These are phyloP conservation scores for Lactarius deliciosus DNA, from an alignment of 768 basidiomycete species.

Conservation along the genomic window DNA sequence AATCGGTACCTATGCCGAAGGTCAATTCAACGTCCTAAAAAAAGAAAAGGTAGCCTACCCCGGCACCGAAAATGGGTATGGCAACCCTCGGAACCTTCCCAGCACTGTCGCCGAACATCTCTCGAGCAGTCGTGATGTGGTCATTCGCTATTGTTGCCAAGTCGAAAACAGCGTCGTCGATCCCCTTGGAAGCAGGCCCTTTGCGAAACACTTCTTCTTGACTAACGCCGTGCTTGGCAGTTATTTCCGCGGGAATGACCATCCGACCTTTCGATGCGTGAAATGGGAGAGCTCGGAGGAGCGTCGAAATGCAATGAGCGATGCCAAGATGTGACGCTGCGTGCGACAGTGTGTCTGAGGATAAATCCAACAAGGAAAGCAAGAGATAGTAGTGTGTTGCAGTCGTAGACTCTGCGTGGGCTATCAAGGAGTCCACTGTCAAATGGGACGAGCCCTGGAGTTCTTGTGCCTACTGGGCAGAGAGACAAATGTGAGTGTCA, in stretches of 20 bases:
- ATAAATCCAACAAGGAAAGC: slow-evolving; percentile 62
- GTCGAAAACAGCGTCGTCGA: slow-evolving; percentile 80
- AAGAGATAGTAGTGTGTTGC: slow-evolving; percentile 76
- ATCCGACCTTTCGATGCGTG: slow-evolving; percentile 70
- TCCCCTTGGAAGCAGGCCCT: slow-evolving; percentile 51
- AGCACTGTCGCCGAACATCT: slow-evolving; percentile 57
- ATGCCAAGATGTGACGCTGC: slow-evolving; percentile 80
- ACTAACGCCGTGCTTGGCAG: slow-evolving; percentile 70
- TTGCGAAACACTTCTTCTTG: slow-evolving; percentile 77
- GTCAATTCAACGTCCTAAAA: slow-evolving; percentile 6
- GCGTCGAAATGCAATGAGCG: slow-evolving; percentile 66
- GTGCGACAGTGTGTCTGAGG: slow-evolving; percentile 57
- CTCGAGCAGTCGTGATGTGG: slow-evolving; percentile 70
- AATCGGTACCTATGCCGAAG: slow-evolving; percentile 57
- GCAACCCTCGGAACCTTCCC: slow-evolving; percentile 55
- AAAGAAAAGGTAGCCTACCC: slow-evolving; percentile 47
- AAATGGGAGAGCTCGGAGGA: slow-evolving; percentile 75
- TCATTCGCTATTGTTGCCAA: slow-evolving; percentile 81
- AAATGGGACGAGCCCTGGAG: slow-evolving; percentile 62
- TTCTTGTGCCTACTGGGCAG: slow-evolving; percentile 55
- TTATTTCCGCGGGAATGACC: slow-evolving; percentile 80
- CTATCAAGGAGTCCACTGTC: slow-evolving; percentile 63
- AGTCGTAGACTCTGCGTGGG: slow-evolving; percentile 78
- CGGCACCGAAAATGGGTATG: slow-evolving; percentile 71
- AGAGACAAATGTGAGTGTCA: slow-evolving; percentile 5